Conservation (phyloP, 169 alveolate genomes). For the Plasmodium knowlesi region DNA sequence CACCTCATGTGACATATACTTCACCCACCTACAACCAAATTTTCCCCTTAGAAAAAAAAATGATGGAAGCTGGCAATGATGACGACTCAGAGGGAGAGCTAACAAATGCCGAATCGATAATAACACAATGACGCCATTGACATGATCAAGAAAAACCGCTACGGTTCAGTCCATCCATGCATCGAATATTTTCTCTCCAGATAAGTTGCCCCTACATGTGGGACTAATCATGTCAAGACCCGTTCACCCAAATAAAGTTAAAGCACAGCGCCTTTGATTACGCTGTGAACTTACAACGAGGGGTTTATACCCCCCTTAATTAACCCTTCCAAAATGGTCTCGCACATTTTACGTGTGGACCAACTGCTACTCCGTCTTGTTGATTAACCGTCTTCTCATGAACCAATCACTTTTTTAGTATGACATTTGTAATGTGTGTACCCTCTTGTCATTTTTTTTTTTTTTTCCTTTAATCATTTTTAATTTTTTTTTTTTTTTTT, state of each 20-base stretch:
- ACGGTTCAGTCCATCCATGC: not conserved
- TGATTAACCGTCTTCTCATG: not conserved
- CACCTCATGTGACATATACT: not conserved
- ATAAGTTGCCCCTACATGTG: not conserved
- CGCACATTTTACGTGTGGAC: not conserved
- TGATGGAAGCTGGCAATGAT: conserved; percentile 10
- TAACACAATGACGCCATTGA: not conserved
- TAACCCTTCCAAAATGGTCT: not conserved
- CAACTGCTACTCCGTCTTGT: not conserved
- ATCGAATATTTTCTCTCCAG: not conserved
- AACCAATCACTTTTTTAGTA: not conserved
- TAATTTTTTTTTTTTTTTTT: not conserved
- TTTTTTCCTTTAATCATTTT: not conserved
- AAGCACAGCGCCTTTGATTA: not conserved
- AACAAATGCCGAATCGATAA: conserved; percentile 16
- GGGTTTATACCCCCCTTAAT: not conserved
- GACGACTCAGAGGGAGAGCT: conserved; percentile 38
- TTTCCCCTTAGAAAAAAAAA: not conserved
- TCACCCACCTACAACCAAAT: not conserved
- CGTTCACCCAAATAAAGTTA: not conserved
- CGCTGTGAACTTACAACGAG: not conserved
- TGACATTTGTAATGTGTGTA: not conserved
- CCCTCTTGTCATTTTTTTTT: not conserved
- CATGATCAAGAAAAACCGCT: not conserved
- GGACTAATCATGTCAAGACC: not conserved